phyloP scores from a whole-genome alignment of 495 filamentous ascomycete species.

The Apodospora peruviana region DNA sequence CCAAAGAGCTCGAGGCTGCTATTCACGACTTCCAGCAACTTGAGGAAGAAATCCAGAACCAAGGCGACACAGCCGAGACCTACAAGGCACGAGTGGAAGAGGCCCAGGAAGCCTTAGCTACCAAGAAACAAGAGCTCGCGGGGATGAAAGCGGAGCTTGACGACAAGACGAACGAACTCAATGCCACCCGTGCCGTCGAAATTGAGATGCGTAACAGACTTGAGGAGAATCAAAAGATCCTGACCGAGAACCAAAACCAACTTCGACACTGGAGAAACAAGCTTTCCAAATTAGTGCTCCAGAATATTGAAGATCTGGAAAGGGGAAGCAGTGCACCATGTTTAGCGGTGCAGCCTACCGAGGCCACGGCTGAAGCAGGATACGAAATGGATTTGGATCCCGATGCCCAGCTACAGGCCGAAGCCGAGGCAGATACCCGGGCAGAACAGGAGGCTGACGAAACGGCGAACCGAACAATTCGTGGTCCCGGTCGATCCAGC shows the following conservation, averaged over 20 bases:
- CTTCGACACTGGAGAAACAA: conserved; percentile 84
- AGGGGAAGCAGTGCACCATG: conserved; percentile 9
- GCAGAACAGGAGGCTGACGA: conserved; percentile 18
- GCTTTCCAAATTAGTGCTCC: conserved; percentile 68
- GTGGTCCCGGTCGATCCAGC: conserved; percentile 15
- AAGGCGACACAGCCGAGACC: conserved; percentile 66
- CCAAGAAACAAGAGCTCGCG: conserved; percentile 75
- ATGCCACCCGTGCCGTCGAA: conserved; percentile 82
- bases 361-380: conserved; percentile 12
- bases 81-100: conserved; percentile 74
- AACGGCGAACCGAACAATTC: conserved; percentile 19
- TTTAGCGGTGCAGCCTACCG: neutral
- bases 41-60: conserved; percentile 68
- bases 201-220: conserved; percentile 99
- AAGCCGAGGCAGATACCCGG: conserved; percentile 19
- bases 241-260: conserved; percentile 81
- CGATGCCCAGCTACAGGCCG: conserved; percentile 20
- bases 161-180: conserved; percentile 77
- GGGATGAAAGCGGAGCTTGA: conserved; percentile 80
- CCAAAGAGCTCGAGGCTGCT: conserved; percentile 68
- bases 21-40: conserved; percentile 67
- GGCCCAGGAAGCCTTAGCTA: conserved; percentile 72
- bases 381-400: conserved; percentile 18
- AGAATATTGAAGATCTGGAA: conserved; percentile 67
- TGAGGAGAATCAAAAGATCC: conserved; percentile 88